phyloP scores from a whole-genome alignment of 2,329 filamentous ascomycete species.

The Blastomyces emzantsi region DNA sequence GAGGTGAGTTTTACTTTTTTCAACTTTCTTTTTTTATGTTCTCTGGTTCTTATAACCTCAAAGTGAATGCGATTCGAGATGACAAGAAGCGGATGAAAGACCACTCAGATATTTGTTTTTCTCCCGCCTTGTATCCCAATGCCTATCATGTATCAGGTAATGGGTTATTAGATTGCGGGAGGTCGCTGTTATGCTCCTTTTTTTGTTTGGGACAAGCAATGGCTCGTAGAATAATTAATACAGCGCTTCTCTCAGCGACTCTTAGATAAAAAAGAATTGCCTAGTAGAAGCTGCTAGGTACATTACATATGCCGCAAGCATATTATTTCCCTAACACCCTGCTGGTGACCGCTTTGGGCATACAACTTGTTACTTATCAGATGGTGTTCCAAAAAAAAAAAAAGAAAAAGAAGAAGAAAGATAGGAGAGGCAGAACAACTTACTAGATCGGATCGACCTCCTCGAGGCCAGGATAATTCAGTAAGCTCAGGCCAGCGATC shows the following conservation, averaged over 20 bases:
- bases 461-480: conserved; percentile 66
- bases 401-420: neutral
- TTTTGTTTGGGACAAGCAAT: neutral
- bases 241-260: neutral
- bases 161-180: conserved; percentile 66
- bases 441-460: conserved; percentile 84
- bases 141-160: conserved; percentile 43
- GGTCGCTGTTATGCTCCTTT: conserved; percentile 22
- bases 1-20: neutral
- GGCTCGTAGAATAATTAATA: neutral
- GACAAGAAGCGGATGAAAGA: conserved; percentile 4
- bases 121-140: conserved; percentile 64
- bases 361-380: conserved; percentile 43
- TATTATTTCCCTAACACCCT: conserved; percentile 44
- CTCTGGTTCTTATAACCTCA: conserved; percentile 6
- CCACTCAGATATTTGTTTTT: conserved; percentile 40
- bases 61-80: neutral
- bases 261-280: neutral
- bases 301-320: conserved; percentile 16
- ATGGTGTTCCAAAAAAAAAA: conserved; percentile 16
- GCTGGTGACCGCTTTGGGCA: conserved; percentile 59
- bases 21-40: neutral
- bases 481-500: conserved; percentile 74
- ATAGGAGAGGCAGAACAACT: conserved; percentile 23
- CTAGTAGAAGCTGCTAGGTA: neutral